Base-by-base conservation (phyloP, 768 basidiomycete species). In the Suillus weaverae region DNA sequence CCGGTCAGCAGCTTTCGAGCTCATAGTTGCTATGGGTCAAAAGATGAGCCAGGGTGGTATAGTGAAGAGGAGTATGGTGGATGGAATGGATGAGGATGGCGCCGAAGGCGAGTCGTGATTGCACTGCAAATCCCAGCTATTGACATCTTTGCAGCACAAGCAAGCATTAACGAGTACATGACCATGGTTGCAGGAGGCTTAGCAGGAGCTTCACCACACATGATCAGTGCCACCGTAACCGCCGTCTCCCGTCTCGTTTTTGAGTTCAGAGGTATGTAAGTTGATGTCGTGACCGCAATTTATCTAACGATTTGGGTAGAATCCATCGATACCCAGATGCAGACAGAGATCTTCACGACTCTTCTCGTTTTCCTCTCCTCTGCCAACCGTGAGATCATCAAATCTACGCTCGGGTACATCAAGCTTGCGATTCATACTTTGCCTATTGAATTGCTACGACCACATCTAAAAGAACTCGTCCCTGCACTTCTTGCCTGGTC, bases 171-270 rank as follows among this genome's bases (percentile, higher is more conserved):
- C 69, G 97, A 99, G 74, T 99, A 92, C 74, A 83, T 99, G 80
- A 99, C 92, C 4, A 99, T 99, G 96, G 81, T 98, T 35, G 93
- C 93, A 43, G 96, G 95, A 69, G 97, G 97, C 64, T 79, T 99
- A 55, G 95, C 95, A 10, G 96, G 94, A 26, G 89, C 92, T 16
- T 92, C 88, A 13, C 95, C 97, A 0, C 97, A 99, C 73, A 99
- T 97, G 95, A 97, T 99, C 74, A 97, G 95, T 72, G 97, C 97
- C 2, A 94, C 94, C 1, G 88, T 99, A 61, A 98, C 95, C 7
- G 94, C 95, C 0, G 87, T 99, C 62, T 96, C 96, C 2, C 87
- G 97, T 30, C 82, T 99, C 14, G 83, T 98, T 20, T 99, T 98
- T 74, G 97, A 99, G 78, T 99, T 96, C 81, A 95, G 91, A 84